Conservation (phyloP, 2,329 filamentous ascomycete species). For the Fusarium lateritium region DNA sequence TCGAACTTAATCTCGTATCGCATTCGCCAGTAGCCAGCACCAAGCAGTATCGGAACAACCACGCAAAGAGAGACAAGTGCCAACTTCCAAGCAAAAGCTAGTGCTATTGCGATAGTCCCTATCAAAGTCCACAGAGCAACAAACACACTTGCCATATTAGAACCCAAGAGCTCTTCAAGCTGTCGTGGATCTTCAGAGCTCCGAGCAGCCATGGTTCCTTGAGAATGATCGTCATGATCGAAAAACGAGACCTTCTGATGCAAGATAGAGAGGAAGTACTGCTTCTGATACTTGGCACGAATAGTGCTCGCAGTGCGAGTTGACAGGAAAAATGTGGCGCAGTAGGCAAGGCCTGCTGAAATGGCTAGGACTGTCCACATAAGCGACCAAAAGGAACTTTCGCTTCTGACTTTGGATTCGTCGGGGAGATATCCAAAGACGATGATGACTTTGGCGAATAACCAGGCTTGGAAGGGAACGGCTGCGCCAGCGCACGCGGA, state of each 20-base stretch:
- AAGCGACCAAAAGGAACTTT: conserved; percentile 10
- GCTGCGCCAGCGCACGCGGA: conserved; percentile 62
- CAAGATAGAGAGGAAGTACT: conserved; percentile 72
- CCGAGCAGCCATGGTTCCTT: conserved; percentile 71
- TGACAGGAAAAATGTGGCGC: background rate
- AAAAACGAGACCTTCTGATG: conserved; percentile 72
- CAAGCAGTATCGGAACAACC: conserved; percentile 65
- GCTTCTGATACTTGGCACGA: conserved; percentile 67
- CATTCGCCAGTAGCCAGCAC: conserved; percentile 65
- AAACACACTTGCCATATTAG: conserved; percentile 74
- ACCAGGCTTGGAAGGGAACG: conserved; percentile 66
- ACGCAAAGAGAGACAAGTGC: conserved; percentile 76
- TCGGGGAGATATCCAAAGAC: conserved; percentile 56
- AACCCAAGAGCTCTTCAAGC: conserved; percentile 73
- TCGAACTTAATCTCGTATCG: conserved; percentile 76
- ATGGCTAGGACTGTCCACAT: conserved; percentile 15
- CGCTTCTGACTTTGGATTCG: background rate
- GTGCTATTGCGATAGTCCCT: conserved; percentile 76
- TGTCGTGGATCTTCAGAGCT: conserved; percentile 70
- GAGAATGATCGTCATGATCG: conserved; percentile 71
- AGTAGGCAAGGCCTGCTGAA: background rate
- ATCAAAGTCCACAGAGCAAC: conserved; percentile 75
- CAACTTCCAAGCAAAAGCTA: conserved; percentile 83
- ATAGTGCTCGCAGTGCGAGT: background rate
- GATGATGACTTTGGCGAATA: conserved; percentile 68